Evolutionary conservation across 257 asterid species (phyloP), one percentile per base, ranked within the genome.

Genomic region (Voacanga thouarsii): DNA sequence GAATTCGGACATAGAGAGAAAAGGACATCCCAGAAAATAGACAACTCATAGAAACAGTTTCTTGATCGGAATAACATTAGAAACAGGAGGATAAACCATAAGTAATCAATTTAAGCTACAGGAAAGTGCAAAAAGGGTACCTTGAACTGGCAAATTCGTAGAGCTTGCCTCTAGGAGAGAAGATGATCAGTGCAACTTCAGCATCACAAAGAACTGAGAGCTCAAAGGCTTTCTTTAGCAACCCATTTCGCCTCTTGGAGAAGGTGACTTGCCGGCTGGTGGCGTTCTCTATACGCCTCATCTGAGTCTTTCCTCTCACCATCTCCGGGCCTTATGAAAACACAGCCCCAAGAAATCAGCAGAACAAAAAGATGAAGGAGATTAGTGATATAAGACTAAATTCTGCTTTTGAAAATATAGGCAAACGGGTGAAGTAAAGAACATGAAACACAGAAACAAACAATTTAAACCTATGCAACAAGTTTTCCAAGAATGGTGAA

Each of bases 281-380:
- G 6, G 95, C 96, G 92, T 92, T 91, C 76, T 94, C 98, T 71
- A 94, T 94, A 74, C 94, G 97, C 94, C 92, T 81, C 97, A 94
- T 89, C 91, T 92, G 91, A 43, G 98, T 94, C 78, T 94, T 94
- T n/a, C 98, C 98, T 78, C 98, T 78, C 85, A 91, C 98, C 98
- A 94, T 94, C 71, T 80, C 23, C 50, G 16, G 12, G 37, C 79
- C 75, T 73, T 65, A 30, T 55, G 12, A 68, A 71, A 72, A 26
- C 41, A 67, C 16, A 72, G 30, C 4, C 51, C 47, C 18, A 26
- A 21, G 41, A 79, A 55, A 53, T 26, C 56, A 50, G 15, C 47
- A 69, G 28, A 73, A 49, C 33, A 82, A 64, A 21, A 12, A 26
- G 61, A 51, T 11, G 33, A 43, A 8, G 30, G 18, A 61, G 45